A percentile compares a stretch with the other conserved stretches of the same genome.
These are phyloP conservation scores for Trichomonas gallinae DNA, from an alignment of 208 protist genomes.

Conservation along the genomic window DNA sequence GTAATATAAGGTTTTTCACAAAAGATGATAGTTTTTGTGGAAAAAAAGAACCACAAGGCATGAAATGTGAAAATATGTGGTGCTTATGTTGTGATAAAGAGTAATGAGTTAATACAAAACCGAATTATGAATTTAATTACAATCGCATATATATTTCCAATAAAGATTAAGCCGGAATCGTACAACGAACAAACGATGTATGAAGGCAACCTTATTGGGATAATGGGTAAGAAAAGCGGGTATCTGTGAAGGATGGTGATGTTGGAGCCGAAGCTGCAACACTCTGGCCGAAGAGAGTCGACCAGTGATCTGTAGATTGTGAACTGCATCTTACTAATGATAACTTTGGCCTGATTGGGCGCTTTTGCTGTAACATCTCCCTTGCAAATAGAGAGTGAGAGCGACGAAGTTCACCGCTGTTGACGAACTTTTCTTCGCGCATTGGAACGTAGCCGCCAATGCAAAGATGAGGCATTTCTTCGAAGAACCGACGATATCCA, in stretches of 20 bases:
- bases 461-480: neutral
- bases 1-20: no score
- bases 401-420: neutral
- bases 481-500: conserved; percentile 25
- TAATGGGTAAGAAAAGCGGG: neutral
- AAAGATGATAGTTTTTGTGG: no score
- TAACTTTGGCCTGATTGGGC: neutral
- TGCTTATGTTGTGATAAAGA: no score
- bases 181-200: neutral
- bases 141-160: neutral
- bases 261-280: neutral
- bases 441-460: conserved; percentile 26
- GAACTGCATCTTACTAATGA: neutral
- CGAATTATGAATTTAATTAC: no score
- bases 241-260: neutral
- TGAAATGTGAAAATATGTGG: no score
- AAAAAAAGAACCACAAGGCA: no score
- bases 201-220: neutral
- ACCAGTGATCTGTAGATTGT: neutral
- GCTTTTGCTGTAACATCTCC: neutral
- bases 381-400: neutral
- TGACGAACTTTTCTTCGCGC: neutral
- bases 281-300: neutral
- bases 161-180: neutral
- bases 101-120: no score